These are phyloP conservation scores for Primulina tabacum DNA, from an alignment of 257 asterid genomes.

Conservation along the genomic window DNA sequence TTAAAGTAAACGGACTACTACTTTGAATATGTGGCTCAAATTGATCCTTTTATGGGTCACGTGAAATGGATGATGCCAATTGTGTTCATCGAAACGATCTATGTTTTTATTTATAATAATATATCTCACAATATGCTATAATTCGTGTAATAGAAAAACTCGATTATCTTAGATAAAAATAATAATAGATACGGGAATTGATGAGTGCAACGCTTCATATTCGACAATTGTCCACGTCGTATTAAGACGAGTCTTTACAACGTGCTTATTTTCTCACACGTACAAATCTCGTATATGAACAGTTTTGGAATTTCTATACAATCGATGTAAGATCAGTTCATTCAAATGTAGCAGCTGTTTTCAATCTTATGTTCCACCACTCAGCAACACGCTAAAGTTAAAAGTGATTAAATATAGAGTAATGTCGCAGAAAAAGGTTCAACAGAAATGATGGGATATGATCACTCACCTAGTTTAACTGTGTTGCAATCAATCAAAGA, in stretches of 20 bases:
- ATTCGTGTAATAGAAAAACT: no score
- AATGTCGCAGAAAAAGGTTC: neutral
- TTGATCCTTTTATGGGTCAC: neutral
- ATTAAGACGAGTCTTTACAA: no score
- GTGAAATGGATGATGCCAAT: neutral
- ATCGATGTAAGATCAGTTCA: no score
- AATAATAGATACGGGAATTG: no score
- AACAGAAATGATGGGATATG: neutral
- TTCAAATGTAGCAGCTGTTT: constrained; percentile 72
- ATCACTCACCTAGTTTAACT: constrained; percentile 54
- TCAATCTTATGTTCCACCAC: constrained; percentile 73
- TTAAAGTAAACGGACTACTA: neutral
- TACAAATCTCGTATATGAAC: no score
- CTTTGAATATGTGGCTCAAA: neutral
- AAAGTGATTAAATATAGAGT: constrained; percentile 17
- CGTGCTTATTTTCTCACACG: no score
- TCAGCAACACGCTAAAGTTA: constrained; percentile 59
- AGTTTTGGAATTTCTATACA: no score
- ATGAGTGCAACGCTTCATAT: no score
- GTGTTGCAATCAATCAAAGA: constrained; percentile 60
- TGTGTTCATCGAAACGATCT: neutral
- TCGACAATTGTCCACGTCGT: no score
- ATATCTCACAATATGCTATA: no score
- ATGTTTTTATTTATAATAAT: no score
- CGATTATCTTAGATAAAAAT: no score